Base-by-base conservation (phyloP, 2,329 filamentous ascomycete species). In the Ophiocordyceps unilateralis region DNA sequence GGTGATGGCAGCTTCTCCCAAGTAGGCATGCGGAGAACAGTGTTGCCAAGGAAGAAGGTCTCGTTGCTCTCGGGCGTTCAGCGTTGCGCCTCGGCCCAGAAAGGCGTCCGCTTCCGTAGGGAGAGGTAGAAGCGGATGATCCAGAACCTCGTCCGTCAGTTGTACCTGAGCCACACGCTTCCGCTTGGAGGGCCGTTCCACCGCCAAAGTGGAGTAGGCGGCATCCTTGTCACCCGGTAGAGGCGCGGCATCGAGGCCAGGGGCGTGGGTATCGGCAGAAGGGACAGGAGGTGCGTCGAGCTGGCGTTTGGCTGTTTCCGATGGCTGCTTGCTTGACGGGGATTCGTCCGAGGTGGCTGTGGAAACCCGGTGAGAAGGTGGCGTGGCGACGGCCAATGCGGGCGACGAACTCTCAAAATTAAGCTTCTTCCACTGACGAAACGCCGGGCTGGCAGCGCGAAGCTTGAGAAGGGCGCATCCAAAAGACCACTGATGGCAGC, bases 401-500 rank as follows among this genome's bases (percentile, higher is more conserved):
- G 40, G 6, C 6, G 21, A 9, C 11, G 17, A 15, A 4, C 17
- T 3, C 11, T 43, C 30, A n/a, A 41, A 26, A 20, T 19, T n/a
- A n/a, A 26, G 24, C 32, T 2, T 17, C 42, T 51, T 51, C 58
- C 58, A 61, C 12, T 43, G 44, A 17, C 51, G 53, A 45, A 75
- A 82, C 30, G 61, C 63, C 1, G 48, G 49, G 42, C 79, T 83
- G 39, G 54, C 60, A 24, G 53, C 52, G 36, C 68, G 71, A 5
- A 88, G 66, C 26, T 68, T 62, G 2, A 64, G 51, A 44, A 88
- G 73, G 10, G 74, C 75, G 46, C 68, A 63, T 14, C 67, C 61
- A 2, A 91, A 57, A 1, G 68, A 70, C 39, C 65, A 63, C 45
- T 76, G 72, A 47, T 81, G 74, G 2, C 72, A 73, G 19, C 77